Evolutionary conservation across 208 protist species (phyloP), one percentile per base, ranked within the genome.

Genomic region (Angomonas ambiguus): DNA sequence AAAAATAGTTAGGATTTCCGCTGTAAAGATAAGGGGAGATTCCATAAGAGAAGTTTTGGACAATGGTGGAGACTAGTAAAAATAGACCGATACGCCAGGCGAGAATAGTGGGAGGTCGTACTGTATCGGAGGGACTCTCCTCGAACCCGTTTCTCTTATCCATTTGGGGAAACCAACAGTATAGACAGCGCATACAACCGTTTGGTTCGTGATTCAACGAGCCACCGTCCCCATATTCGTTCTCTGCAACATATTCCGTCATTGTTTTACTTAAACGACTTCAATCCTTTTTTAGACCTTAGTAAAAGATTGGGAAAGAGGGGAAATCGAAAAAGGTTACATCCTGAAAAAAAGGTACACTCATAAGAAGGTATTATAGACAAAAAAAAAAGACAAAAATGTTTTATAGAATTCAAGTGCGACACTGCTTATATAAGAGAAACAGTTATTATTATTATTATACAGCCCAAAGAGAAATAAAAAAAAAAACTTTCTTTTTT

Each of bases 51-150:
- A 79, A 42, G 69, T 79, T 79, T 58, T 79, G 74, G 27, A 27
- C 65, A 24, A 79, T 65, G 48, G 68, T 74, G 51, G 56, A 67
- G 27, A 65, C 71, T 25, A 74, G 65, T 2, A 79, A 56, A 22
- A 74, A 79, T 32, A 79, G 67, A 0, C 58, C 69, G 38, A 79
- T 79, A 33, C 59, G 67, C 73, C 73, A 78, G 0, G 67, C 60
- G 41, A 78, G 62, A 27, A 70, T n/a, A 10, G 70, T 55, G 0
- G 71, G 71, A 31, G 65, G 63, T n/a, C 69, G 61, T 56, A 24
- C 24, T 18, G 30, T 27, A 20, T 55, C 24, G 6, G 38, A 59
- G 53, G 66, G 51, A 2, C 30, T 27, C 3, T 70, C 69, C 41
- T 30, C 61, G 22, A 65, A 27, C n/a, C 49, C 64, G 56, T 64